phyloP scores from a whole-genome alignment of 805 yeast genomes.

The Yamadazyma scolyti region DNA sequence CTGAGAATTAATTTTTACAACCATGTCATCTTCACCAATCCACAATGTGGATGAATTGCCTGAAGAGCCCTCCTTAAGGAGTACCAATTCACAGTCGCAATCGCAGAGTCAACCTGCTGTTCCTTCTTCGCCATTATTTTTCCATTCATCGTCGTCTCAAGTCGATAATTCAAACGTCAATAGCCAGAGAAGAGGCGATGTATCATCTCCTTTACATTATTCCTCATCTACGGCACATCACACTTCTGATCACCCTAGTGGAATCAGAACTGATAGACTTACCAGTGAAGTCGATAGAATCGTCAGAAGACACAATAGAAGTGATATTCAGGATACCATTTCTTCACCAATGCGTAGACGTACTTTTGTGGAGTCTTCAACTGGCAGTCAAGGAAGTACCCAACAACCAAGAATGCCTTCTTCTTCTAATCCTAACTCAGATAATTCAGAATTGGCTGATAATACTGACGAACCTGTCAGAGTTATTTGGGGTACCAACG shows the following conservation, averaged over 20 bases:
- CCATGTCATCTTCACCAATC: constrained; percentile 36
- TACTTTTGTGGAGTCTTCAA: constrained; percentile 44
- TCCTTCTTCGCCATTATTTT: constrained; percentile 56
- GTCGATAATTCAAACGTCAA: constrained; percentile 28
- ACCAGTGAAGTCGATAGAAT: constrained; percentile 42
- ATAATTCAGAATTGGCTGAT: constrained; percentile 17
- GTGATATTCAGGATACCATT: constrained; percentile 72
- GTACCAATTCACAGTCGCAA: constrained; percentile 35
- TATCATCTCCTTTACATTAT: constrained; percentile 51
- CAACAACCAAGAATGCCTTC: constrained; percentile 12
- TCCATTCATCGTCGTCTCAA: constrained; percentile 46
- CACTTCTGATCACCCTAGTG: constrained; percentile 32
- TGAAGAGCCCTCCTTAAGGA: constrained; percentile 15
- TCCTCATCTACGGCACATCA: constrained; percentile 38
- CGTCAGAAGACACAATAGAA: constrained; percentile 57
- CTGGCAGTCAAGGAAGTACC: constrained; percentile 1
- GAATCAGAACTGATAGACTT: constrained; percentile 44
- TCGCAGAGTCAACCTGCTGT: constrained; percentile 35
- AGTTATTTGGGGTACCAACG: constrained; percentile 98
- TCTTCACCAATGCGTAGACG: constrained; percentile 69
- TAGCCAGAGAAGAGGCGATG: constrained; percentile 24
- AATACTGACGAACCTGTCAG: constrained; percentile 66
- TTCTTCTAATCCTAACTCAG: constrained; percentile 27
- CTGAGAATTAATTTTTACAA: constrained; percentile 1
- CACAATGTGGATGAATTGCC: constrained; percentile 21